A percentile compares a stretch with the other conserved stretches of the same genome.
These are phyloP conservation scores for Saccharomycopsis malanga DNA, from an alignment of 805 yeast species.

Conservation along the genomic window DNA sequence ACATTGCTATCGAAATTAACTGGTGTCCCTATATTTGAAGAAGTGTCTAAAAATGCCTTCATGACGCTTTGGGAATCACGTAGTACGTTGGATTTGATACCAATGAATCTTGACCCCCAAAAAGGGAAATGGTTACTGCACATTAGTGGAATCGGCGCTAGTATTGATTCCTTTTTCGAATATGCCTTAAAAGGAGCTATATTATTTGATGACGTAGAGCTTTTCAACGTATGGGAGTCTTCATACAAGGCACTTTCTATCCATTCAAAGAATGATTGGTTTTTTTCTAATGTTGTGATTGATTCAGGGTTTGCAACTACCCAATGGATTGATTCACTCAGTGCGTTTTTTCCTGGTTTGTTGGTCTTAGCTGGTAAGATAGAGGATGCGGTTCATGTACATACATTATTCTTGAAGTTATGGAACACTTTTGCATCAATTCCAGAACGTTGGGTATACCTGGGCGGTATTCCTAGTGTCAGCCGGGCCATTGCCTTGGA, in stretches of 20 bases:
- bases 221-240: constrained; percentile 48
- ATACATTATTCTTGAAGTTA: constrained; percentile 57
- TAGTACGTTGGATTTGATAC: constrained; percentile 55
- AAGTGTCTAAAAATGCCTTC: constrained; percentile 53
- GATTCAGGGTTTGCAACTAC: constrained; percentile 43
- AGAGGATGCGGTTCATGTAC: constrained; percentile 53
- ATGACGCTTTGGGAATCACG: constrained; percentile 64
- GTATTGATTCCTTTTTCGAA: constrained; percentile 86
- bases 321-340: constrained; percentile 76
- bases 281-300: constrained; percentile 50
- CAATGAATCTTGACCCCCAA: constrained; percentile 67
- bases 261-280: constrained; percentile 46
- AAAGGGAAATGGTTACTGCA: constrained; percentile 49
- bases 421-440: constrained; percentile 77
- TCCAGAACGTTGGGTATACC: constrained; percentile 80
- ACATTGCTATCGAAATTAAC: constrained; percentile 69
- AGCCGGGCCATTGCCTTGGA: constrained; percentile 44
- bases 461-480: constrained; percentile 5
- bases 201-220: constrained; percentile 54
- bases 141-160: constrained; percentile 81
- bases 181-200: constrained; percentile 75
- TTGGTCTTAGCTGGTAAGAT: constrained; percentile 74
- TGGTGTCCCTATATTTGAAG: constrained; percentile 64
- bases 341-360: constrained; percentile 86
- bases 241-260: constrained; percentile 53